Base-by-base conservation (phyloP, 1,284 basidiomycete genomes). In the Cerrena zonata region DNA sequence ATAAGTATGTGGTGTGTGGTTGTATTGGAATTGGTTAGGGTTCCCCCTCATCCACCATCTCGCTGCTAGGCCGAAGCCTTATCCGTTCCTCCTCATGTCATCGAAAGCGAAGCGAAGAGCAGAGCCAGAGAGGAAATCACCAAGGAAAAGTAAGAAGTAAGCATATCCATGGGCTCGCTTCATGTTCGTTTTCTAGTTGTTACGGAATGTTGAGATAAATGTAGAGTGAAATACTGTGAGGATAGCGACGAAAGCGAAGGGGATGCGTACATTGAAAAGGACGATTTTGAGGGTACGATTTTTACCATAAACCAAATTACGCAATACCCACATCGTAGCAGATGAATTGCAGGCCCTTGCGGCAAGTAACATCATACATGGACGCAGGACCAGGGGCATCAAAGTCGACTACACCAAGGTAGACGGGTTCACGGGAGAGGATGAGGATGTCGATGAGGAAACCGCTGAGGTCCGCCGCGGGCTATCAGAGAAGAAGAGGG, bases 331-430 rank as follows among this genome's bases (percentile, higher is more conserved):
- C 5, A 23, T 42, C 2, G 21, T 22, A 19, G 13, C 46, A 71
- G 69, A 69, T 49, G 66, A 69, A 54, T 61, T 69, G 15, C 54
- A 48, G 2, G 62, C 59, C 10, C 49, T 69, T 38, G 63, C 65
- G 38, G 50, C 50, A 19, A 47, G 45, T 13, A 66, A 68, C 47
- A 63, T 65, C 53, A 66, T 68, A 46, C 56, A 54, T 1, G 60
- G 61, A 13, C 60, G 67, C 22, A 63, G 68, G 47, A 69, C 69
- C 49, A 68, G 69, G 22, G 69, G 67, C 2, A 62, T 66, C 21
- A 63, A 65, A 38, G 47, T 69, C 47, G 66, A 69, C 56, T 69
- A 71, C 52, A 69, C 67, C 18, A 65, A 71, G 44, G 67, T 66
- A 22, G 44, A 61, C 25, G 61, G 58, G 2, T 57, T 60, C 45